A percentile compares a stretch with the other conserved stretches of the same genome.
phyloP scores from a whole-genome alignment of 805 yeast genomes.

The Wickerhamiella kurtzmanii region DNA sequence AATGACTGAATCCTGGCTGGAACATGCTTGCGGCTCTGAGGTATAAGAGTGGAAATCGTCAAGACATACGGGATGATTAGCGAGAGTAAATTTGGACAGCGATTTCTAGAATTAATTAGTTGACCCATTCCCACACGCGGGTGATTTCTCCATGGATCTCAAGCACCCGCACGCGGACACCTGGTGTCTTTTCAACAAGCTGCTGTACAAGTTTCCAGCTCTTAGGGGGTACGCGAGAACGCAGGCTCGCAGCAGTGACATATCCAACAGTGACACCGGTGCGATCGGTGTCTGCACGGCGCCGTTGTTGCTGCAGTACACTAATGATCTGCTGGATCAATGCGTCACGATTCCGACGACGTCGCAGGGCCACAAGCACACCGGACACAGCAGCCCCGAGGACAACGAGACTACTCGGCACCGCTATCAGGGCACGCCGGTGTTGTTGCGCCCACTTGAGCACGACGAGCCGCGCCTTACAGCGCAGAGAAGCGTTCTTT shows the following conservation, averaged over 20 bases:
- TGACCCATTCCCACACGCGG: constrained; percentile 78
- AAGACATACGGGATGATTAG: no score
- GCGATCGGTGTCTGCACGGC: constrained; percentile 9
- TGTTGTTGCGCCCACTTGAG: constrained; percentile 12
- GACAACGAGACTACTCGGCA: background rate
- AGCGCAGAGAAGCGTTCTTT: constrained; percentile 9
- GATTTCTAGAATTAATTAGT: background rate
- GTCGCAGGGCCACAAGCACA: background rate
- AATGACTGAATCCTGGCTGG: no score
- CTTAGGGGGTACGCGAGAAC: constrained; percentile 6
- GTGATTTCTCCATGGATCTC: constrained; percentile 81
- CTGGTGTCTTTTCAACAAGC: constrained; percentile 50
- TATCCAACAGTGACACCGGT: constrained; percentile 12
- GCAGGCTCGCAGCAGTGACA: constrained; percentile 11
- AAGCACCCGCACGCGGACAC: constrained; percentile 44
- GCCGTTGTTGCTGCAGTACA: constrained; percentile 5
- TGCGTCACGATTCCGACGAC: background rate
- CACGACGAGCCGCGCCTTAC: constrained; percentile 11
- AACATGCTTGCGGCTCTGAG: no score
- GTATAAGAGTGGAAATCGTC: no score
- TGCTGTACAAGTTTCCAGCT: constrained; percentile 48
- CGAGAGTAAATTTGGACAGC: no score
- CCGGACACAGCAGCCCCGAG: background rate
- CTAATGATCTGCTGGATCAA: background rate
- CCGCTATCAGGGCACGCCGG: constrained; percentile 2